Conservation (phyloP, 2,329 filamentous ascomycete species). For the Penicillium sp. region DNA sequence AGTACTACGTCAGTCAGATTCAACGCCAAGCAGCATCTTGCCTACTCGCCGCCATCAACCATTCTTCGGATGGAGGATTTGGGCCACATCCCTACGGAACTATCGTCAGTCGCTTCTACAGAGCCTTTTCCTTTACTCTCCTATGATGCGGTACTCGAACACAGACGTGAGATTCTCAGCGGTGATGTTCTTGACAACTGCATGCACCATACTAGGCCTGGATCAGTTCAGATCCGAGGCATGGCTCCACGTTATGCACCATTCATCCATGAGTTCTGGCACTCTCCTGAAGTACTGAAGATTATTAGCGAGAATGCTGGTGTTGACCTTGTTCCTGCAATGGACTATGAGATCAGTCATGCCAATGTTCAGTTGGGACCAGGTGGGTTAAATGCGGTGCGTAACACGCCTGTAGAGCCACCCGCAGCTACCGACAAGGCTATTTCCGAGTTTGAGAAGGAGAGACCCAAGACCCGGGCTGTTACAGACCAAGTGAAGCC, state of each 20-base stretch:
- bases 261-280: slow-evolving; percentile 37
- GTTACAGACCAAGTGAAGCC: slow-evolving; percentile 11
- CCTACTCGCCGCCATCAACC: neutral
- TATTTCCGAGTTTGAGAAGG: slow-evolving; percentile 11
- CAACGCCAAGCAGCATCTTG: neutral
- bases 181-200: slow-evolving; percentile 35
- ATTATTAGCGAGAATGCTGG: slow-evolving; percentile 25
- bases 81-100: neutral
- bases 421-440: slow-evolving; percentile 10
- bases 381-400: slow-evolving; percentile 21
- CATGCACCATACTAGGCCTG: slow-evolving; percentile 30
- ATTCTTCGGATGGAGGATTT: neutral
- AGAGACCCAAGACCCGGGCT: neutral
- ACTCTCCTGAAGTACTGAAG: slow-evolving; percentile 22
- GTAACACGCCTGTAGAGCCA: slow-evolving; percentile 32
- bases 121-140: slow-evolving; percentile 36
- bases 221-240: slow-evolving; percentile 34
- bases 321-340: slow-evolving; percentile 27
- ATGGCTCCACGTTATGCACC: slow-evolving; percentile 36
- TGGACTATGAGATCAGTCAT: slow-evolving; percentile 30
- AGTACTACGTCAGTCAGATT: neutral
- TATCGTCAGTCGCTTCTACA: slow-evolving; percentile 26
- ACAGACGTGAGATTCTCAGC: slow-evolving; percentile 21
- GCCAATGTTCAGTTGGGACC: slow-evolving; percentile 32
- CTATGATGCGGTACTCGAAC: slow-evolving; percentile 11